Evolutionary conservation across 2,329 filamentous ascomycete species (phyloP), one percentile per base, ranked within the genome.

Genomic region (Diplodia seriata): DNA sequence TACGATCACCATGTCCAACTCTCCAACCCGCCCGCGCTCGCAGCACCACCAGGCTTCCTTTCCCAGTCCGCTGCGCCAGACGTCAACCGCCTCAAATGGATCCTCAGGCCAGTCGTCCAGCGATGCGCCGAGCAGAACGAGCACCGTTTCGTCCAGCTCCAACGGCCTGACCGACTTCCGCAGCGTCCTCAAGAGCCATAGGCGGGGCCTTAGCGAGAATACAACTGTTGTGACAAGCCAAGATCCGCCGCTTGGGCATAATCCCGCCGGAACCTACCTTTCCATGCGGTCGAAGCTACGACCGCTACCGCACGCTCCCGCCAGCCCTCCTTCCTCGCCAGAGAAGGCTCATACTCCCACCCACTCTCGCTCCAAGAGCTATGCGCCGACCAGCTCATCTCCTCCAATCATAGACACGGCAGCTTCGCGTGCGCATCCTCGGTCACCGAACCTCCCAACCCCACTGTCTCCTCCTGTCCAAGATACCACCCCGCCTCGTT

Each of bases 171-270:
- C 87, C 76, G 83, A 83, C 55, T 86, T 87, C 67, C 74, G 74
- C 33, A 72, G 80, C 68, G 76, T 75, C 36, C 75, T 77, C 64
- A 72, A 77, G 61, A 84, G 85, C 59, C 92, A 94, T 75, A 91
- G 89, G 78, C 88, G 92, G 76, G 91, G 91, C 69, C 85, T 89
- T 78, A 94, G 91, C 80, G 91, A 95, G 82, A 86, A 86, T 68
- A 85, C 85, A 69, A 83, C 84, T 53, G 12, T 38, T 29, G 23
- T 51, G n/a, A 23, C 57, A 11, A 64, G 83, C 79, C 78, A 84
- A 75, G 81, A 83, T 77, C 82, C 76, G 77, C 82, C 76, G 77
- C 83, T 75, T 55, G 72, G 67, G 15, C 72, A 76, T 9, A 77
- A 79, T 70, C 83, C 87, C n/a, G 87, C 88, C 40, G 88, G 87